Percentiles rank a stretch among this genome's conserved stretches.
Evolutionary conservation across 192 early-diverging fungal species (phyloP).

Genomic region (Dissophora globulifera): DNA sequence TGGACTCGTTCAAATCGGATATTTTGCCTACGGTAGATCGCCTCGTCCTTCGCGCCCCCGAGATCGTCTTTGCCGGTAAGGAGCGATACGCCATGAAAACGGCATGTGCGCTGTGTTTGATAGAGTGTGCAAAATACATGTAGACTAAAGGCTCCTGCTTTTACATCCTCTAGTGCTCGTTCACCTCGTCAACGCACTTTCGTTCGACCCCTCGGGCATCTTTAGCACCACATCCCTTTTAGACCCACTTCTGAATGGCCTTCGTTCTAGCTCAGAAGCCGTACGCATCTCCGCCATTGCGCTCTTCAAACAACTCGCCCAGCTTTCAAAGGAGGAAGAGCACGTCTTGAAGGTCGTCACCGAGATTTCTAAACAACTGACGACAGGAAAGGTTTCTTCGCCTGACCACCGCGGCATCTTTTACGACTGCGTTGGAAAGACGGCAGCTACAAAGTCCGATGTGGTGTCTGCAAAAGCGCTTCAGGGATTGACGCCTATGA

Average conservation of each 20-base stretch:
- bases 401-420: slow-evolving; percentile 75
- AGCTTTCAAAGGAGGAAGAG: slow-evolving; percentile 55
- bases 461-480: slow-evolving; percentile 61
- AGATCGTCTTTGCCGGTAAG: slow-evolving; percentile 74
- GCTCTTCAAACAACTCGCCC: slow-evolving; percentile 69
- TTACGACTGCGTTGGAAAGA: slow-evolving; percentile 66
- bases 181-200: slow-evolving; percentile 59
- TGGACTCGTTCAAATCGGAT: slow-evolving; percentile 63
- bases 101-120: too few species aligned
- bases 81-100: background rate
- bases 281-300: slow-evolving; percentile 66
- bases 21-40: slow-evolving; percentile 75
- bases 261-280: slow-evolving; percentile 72
- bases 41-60: slow-evolving; percentile 87
- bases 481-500: slow-evolving; percentile 72
- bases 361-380: slow-evolving; percentile 69
- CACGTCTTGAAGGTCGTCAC: slow-evolving; percentile 69
- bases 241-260: slow-evolving; percentile 70
- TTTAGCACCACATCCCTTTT: slow-evolving; percentile 71
- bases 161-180: slow-evolving; percentile 57
- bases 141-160: background rate
- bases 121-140: too few species aligned
- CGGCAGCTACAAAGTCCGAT: slow-evolving; percentile 49
- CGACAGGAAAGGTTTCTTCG: slow-evolving; percentile 64
- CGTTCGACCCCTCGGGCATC: slow-evolving; percentile 68